phyloP scores from a whole-genome alignment of 352 stramenopile genomes.

The Chrysophaeum taylorii region DNA sequence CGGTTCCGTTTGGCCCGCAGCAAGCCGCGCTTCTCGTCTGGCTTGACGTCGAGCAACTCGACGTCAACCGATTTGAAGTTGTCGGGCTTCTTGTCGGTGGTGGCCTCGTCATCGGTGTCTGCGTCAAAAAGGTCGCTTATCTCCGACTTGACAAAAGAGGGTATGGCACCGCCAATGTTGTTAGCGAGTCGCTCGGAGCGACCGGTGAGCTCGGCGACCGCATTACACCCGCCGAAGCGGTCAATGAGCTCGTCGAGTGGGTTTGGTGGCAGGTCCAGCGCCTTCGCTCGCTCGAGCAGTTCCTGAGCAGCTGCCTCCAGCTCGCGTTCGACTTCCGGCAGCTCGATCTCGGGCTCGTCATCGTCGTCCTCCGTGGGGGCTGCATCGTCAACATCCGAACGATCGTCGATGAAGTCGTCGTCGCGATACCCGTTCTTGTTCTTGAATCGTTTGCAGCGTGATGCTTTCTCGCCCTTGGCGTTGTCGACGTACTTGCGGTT shows the following conservation, averaged over 20 bases:
- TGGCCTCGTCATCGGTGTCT: not conserved
- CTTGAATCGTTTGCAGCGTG: too few species aligned
- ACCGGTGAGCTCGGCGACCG: conserved; percentile 40
- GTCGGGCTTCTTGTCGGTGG: not conserved
- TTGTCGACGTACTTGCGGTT: conserved; percentile 18
- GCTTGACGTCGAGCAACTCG: too few species aligned
- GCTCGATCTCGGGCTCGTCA: not conserved
- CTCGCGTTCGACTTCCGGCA: too few species aligned
- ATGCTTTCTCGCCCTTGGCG: too few species aligned
- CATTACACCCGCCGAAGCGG: conserved; percentile 25
- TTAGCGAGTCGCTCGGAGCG: too few species aligned
- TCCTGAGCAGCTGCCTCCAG: too few species aligned
- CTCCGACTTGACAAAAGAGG: too few species aligned
- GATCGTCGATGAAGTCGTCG: not conserved
- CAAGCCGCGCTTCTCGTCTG: too few species aligned
- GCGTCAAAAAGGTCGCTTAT: not conserved
- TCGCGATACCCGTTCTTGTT: too few species aligned
- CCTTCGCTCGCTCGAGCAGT: conserved; percentile 27
- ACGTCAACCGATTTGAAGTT: too few species aligned
- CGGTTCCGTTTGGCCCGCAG: too few species aligned
- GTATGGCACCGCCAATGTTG: too few species aligned
- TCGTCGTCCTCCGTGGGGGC: not conserved
- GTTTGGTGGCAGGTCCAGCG: conserved; percentile 43
- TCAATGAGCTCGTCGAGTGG: conserved; percentile 54
- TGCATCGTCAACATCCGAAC: conserved; percentile 14